A percentile compares a stretch with the other conserved stretches of the same genome.
Evolutionary conservation across 129 eudicot genomes (phyloP).

Genomic region (Gnaphalium uliginosum): DNA sequence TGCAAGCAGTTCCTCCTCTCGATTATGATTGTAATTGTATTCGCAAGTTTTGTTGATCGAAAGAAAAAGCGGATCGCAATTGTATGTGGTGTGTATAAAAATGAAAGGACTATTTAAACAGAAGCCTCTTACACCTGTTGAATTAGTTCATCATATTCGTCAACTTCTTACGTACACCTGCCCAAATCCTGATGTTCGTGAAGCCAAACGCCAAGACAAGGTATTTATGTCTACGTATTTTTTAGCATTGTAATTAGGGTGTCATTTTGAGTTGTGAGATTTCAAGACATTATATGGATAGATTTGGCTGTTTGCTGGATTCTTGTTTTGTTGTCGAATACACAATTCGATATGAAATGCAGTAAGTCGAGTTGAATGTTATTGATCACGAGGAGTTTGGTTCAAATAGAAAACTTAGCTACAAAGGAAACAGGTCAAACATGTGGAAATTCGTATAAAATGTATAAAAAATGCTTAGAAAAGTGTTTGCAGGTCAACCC

Average conservation of each 20-base stretch:
- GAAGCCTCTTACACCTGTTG: slow-evolving; percentile 48
- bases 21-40: neutral
- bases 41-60: neutral
- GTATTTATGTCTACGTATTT: neutral
- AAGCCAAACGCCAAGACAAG: slow-evolving; percentile 50
- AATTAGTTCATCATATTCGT: slow-evolving; percentile 46
- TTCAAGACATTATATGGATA: neutral
- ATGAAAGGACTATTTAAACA: slow-evolving; percentile 50
- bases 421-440: neutral
- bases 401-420: neutral
- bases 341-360: neutral
- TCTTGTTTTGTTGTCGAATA: too few relatives aligned
- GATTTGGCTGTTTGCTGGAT: neutral
- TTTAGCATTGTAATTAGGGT: neutral
- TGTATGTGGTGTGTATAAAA: neutral
- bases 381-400: neutral
- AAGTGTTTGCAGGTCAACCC: neutral
- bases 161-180: slow-evolving; percentile 39
- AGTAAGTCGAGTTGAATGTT: neutral
- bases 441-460: neutral
- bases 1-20: neutral
- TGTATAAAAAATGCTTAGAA: neutral
- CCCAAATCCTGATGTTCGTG: slow-evolving; percentile 35
- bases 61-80: neutral
- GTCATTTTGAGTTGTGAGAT: neutral